These are phyloP conservation scores for Nadsonia commutata DNA, from an alignment of 1,139 yeast genomes.

Conservation along the genomic window DNA sequence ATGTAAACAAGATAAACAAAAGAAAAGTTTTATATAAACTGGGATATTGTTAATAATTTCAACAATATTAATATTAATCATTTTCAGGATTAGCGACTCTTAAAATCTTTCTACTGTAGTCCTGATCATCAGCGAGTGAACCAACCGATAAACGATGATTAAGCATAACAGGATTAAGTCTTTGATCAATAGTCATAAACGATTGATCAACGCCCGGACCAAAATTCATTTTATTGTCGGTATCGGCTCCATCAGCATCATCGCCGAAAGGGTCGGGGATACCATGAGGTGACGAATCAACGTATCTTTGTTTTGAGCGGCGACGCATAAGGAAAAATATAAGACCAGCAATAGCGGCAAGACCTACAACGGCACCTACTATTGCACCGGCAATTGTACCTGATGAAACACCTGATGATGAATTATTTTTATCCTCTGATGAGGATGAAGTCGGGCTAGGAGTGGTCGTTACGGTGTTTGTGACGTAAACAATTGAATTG, in stretches of 20 bases:
- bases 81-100: conserved; percentile 64
- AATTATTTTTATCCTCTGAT: conserved; percentile 14
- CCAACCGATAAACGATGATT: conserved; percentile 66
- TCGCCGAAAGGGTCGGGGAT: neutral
- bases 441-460: conserved; percentile 13
- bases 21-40: too few species aligned
- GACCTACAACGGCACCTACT: conserved; percentile 18
- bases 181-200: conserved; percentile 47
- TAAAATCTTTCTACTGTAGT: conserved; percentile 55
- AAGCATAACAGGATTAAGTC: conserved; percentile 53
- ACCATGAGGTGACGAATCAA: neutral
- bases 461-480: conserved; percentile 10
- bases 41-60: too few species aligned
- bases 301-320: conserved; percentile 13
- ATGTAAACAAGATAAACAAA: too few species aligned
- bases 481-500: conserved; percentile 16
- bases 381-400: conserved; percentile 23
- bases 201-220: neutral
- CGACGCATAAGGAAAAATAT: conserved; percentile 34
- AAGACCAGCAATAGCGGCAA: conserved; percentile 29
- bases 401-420: conserved; percentile 20
- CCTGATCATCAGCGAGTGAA: conserved; percentile 64
- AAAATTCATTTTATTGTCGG: neutral
- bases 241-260: too few species aligned
- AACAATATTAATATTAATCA: too few species aligned